Conservation (phyloP, 352 stramenopile genomes). For the Phytopythium chamaehyphon region DNA sequence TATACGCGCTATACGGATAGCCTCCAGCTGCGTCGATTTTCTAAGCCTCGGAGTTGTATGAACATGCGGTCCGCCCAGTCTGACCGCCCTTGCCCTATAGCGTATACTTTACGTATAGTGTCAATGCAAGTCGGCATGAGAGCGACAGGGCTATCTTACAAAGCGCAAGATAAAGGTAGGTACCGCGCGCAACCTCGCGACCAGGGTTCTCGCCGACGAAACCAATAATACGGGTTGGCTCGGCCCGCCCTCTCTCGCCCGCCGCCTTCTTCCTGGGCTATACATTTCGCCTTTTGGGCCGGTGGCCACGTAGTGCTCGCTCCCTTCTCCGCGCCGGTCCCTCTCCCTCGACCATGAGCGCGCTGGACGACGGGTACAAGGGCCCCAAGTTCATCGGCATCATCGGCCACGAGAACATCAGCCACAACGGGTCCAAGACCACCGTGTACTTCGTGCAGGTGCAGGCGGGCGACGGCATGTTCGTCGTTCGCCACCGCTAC, state of each 20-base stretch:
- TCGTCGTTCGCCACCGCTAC: slow-evolving; percentile 79
- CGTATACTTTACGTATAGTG: too few species aligned
- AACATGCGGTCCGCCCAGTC: too few species aligned
- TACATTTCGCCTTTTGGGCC: background rate
- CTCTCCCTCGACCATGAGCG: slow-evolving; percentile 21
- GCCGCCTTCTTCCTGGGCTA: too few species aligned
- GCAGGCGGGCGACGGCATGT: slow-evolving; percentile 71
- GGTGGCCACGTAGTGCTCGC: background rate
- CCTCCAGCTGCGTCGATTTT: slow-evolving; percentile 3
- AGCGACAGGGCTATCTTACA: too few species aligned
- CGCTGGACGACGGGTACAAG: slow-evolving; percentile 36
- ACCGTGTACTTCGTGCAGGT: slow-evolving; percentile 86
- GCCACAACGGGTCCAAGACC: slow-evolving; percentile 83
- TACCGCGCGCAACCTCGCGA: background rate
- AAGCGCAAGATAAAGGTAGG: too few species aligned
- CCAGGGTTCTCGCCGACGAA: background rate
- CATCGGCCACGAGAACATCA: slow-evolving; percentile 85
- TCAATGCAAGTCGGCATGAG: too few species aligned
- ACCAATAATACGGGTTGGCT: background rate
- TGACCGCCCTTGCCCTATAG: too few species aligned
- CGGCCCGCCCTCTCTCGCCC: too few species aligned
- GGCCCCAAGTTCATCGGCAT: slow-evolving; percentile 80
- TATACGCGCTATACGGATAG: background rate
- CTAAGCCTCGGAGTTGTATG: too few species aligned
- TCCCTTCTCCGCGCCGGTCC: background rate